phyloP scores from a whole-genome alignment of 805 yeast genomes.

The Pichia eremophila region DNA sequence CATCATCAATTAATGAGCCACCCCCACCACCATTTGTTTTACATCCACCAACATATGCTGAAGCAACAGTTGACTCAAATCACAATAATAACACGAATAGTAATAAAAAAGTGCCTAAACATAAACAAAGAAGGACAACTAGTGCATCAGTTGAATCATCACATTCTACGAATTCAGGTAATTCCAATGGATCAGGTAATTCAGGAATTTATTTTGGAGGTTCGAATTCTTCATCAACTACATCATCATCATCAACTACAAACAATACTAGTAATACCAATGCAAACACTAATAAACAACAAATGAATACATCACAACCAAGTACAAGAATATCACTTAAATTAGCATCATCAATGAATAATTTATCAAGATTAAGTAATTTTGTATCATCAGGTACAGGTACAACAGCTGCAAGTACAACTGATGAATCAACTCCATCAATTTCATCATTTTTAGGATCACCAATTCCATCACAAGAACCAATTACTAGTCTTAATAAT shows the following conservation, averaged over 20 bases:
- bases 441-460: slow-evolving; percentile 5
- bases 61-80: slow-evolving; percentile 11
- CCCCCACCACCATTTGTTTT: slow-evolving; percentile 25
- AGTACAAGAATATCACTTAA: slow-evolving; percentile 4
- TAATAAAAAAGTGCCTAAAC: no score
- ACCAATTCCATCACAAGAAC: neutral
- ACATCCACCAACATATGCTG: slow-evolving; percentile 24
- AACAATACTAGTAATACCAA: no score
- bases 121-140: neutral
- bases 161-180: slow-evolving; percentile 6
- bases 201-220: neutral
- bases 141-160: slow-evolving; percentile 14
- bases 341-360: neutral
- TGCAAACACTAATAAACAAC: neutral
- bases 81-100: neutral
- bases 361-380: neutral
- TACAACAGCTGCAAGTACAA: neutral
- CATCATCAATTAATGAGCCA: slow-evolving; percentile 33
- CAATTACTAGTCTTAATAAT: no score
- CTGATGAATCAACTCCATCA: slow-evolving; percentile 3
- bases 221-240: neutral
- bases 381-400: neutral
- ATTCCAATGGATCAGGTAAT: slow-evolving; percentile 5
- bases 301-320: neutral
- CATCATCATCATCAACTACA: neutral